Evolutionary conservation across 73 alveolate species (phyloP), one percentile per base, ranked within the genome.

Genomic region (Paramecium caudatum): DNA sequence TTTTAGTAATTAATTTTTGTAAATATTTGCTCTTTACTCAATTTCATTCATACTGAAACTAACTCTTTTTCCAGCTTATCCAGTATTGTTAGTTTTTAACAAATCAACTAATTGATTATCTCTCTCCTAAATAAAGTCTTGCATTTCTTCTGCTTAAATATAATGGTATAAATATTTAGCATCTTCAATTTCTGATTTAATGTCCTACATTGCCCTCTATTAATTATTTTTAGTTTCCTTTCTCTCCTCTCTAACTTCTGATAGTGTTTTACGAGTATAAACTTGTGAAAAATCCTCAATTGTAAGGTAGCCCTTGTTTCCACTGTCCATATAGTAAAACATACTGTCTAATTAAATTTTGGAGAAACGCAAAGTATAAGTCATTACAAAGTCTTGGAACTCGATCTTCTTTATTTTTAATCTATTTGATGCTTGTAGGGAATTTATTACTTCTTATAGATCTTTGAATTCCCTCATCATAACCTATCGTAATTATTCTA

Each of bases 151-250:
- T 10, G 88, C 88, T 43, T 74, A 45, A 0, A 74, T 74, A 9
- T 74, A 74, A 74, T 74, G 88, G 43, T 74, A 74, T 21, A 74
- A 21, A 45, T 36, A 74, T 74, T 74, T 74, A 27, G 88, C 88
- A 74, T 74, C 55, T 9, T 74, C 88, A 19, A 74, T 74, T 74
- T 74, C 62, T 21, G 43, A 19, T 17, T 45, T n/a, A 63, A 74
- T 45, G 2, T 45, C 32, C 5, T 41, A 8, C 4, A 74, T 41
- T 16, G 88, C 88, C 10, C 33, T 74, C 12, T 74, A 39, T 37
- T 74, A 63, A 4, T 74, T 21, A 21, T 74, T 7, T 19, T 74
- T 27, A 74, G n/a, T 74, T 12, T 74, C 88, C 15, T 41, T 36
- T n/a, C 19, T 43, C 47, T 74, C 62, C 43, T 37, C 62, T 41